Base-by-base conservation (phyloP, 2,329 filamentous ascomycete genomes). In the Aspergillus fumigatiaffinis region DNA sequence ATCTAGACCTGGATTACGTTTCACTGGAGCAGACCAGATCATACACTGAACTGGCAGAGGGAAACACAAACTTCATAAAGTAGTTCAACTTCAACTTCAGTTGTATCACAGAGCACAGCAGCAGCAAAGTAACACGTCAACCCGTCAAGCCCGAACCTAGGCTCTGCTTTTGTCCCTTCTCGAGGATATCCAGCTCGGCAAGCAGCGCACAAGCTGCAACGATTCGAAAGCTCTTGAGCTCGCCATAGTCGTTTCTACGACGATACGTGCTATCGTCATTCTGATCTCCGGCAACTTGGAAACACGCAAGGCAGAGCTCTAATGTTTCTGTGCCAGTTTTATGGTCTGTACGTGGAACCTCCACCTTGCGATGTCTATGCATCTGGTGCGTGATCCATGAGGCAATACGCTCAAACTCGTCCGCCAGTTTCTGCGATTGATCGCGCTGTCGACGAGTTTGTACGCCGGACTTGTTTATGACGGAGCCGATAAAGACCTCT, bases 401-500 rank as follows among this genome's bases (percentile, higher is more conserved):
- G 0, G 58, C 55, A 32, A 65, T 63, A 6, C 63, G 58, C 9
- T 76, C 71, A 42, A 77, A 78, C 32, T 75, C 73, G 9, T 79
- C 77, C 46, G 76, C 79, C 63, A 82, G 72, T 17, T 66, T 72
- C 1, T 66, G 67, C 2, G 78, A 79, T 4, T 67, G 60, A 23
- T 80, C 77, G n/a, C 71, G 73, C 55, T 79, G 75, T 3, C 68
- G 64, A 46, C 66, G 70, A 21, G 63, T 76, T 47, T 71, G 72
- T 2, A 67, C 23, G 23, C 23, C 23, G 3, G 75, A 75, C 57
- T 78, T 80, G 52, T 81, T 82, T 23, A 86, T 75, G 60, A 86
- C 84, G 52, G 77, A 81, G 28, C 84, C 84, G 29, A 80, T 77
- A 66, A 87, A 84, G 48, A 82, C 82, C 69, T 84, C 82, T 6